Evolutionary conservation across 495 filamentous ascomycete species (phyloP).

Genomic region (Penicillium subrubescens): DNA sequence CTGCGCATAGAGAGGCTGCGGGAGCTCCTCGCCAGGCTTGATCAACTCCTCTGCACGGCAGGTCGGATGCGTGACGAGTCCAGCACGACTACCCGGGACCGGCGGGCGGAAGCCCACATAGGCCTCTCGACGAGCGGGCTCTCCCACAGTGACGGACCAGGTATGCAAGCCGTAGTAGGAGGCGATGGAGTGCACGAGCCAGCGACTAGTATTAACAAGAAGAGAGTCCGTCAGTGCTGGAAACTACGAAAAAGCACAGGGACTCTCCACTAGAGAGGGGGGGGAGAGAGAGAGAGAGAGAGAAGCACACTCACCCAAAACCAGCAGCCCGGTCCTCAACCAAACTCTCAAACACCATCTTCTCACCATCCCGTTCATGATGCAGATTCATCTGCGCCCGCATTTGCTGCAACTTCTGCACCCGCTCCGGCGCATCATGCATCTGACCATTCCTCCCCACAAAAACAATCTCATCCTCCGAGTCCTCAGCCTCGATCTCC

Average conservation of each 20-base stretch:
- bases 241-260: background rate
- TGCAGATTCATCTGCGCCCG: conserved; percentile 45
- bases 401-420: conserved; percentile 32
- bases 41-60: conserved; percentile 35
- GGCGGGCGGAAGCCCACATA: conserved; percentile 76
- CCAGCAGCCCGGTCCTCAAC: conserved; percentile 73
- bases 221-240: conserved; percentile 6
- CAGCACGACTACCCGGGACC: conserved; percentile 27
- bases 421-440: conserved; percentile 59
- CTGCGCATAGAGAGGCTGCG: conserved; percentile 62
- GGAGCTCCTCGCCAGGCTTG: conserved; percentile 52
- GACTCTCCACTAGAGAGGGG: background rate
- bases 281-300: background rate
- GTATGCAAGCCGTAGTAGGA: conserved; percentile 89
- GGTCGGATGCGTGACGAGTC: conserved; percentile 30
- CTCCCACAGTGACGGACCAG: conserved; percentile 76
- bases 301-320: conserved; percentile 68
- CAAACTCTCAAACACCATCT: conserved; percentile 76
- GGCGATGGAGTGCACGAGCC: conserved; percentile 91
- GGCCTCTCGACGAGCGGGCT: conserved; percentile 77
- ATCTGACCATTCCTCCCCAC: conserved; percentile 76
- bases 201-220: conserved; percentile 59
- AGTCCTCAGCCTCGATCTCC: conserved; percentile 55
- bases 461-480: conserved; percentile 93
- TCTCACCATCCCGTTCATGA: conserved; percentile 59